These are phyloP conservation scores for Tillandsia leiboldiana DNA, from an alignment of 176 grass and related monocot species.

Conservation along the genomic window DNA sequence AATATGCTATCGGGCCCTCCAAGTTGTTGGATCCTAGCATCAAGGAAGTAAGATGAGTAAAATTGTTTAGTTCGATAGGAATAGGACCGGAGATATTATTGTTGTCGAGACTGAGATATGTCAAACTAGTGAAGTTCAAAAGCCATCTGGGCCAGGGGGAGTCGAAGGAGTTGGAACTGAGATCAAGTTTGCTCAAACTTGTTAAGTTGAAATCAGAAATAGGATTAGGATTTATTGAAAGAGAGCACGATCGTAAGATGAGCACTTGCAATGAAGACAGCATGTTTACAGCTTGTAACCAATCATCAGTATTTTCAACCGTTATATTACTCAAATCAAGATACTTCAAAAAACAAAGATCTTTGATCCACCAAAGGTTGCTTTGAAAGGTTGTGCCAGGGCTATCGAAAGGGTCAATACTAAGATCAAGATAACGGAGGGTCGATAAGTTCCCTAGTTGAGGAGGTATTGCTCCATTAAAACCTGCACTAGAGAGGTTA, in stretches of 20 bases:
- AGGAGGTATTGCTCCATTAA: conserved; percentile 22
- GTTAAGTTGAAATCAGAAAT: conserved; percentile 10
- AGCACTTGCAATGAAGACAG: background rate
- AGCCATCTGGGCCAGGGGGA: background rate
- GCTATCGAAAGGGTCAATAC: too few relatives aligned
- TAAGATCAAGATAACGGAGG: conserved; percentile 7
- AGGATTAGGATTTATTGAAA: too few relatives aligned
- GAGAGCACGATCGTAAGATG: too few relatives aligned
- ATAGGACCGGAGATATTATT: conserved; percentile 7
- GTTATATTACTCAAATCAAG: too few relatives aligned
- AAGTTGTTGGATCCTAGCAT: background rate
- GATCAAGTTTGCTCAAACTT: background rate
- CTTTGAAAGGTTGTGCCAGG: too few relatives aligned
- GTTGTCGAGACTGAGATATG: rapidly evolving
- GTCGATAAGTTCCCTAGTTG: conserved; percentile 39
- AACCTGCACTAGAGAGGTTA: conserved; percentile 9
- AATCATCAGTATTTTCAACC: too few relatives aligned
- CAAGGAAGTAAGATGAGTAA: background rate
- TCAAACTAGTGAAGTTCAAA: conserved; percentile 10
- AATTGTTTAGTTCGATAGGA: background rate
- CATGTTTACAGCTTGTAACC: conserved; percentile 12
- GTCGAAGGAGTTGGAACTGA: rapidly evolving
- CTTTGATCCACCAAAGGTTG: background rate
- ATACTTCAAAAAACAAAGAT: conserved; percentile 5
- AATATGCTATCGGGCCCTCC: background rate